These are phyloP conservation scores for Nymphaea thermarum DNA, from an alignment of 164 flowering plant species.

Conservation along the genomic window DNA sequence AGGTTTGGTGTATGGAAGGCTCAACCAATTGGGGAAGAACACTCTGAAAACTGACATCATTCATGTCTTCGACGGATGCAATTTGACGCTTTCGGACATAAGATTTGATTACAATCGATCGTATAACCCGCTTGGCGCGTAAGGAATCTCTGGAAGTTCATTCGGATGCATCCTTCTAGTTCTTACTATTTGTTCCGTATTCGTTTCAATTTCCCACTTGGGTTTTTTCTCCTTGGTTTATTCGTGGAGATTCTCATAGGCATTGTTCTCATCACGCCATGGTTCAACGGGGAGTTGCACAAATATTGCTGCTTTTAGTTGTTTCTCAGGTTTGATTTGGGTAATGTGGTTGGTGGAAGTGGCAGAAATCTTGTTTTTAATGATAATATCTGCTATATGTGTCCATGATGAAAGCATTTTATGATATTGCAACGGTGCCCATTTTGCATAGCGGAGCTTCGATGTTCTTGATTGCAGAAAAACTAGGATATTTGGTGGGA, in stretches of 20 bases:
- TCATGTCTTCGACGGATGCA: constrained; percentile 42
- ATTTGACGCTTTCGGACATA: constrained; percentile 36
- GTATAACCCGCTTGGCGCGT: constrained; percentile 27
- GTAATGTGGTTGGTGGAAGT: background rate
- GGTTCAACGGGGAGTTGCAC: no score
- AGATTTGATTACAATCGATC: constrained; percentile 35
- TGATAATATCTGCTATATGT: no score
- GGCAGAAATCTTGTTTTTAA: no score
- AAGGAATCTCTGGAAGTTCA: constrained; percentile 6
- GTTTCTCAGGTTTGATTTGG: background rate
- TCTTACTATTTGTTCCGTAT: background rate
- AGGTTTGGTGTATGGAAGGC: constrained; percentile 36
- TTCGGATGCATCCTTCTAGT: background rate
- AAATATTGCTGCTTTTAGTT: background rate
- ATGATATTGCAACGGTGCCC: no score
- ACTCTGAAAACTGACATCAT: constrained; percentile 33
- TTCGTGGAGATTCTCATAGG: background rate
- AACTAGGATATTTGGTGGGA: no score
- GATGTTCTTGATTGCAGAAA: no score
- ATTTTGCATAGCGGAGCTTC: no score
- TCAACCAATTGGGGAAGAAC: constrained; percentile 10
- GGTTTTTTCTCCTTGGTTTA: background rate
- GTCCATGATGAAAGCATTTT: no score
- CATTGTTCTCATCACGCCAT: no score
- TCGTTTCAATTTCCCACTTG: background rate